A percentile compares a stretch with the other conserved stretches of the same genome.
phyloP scores from a whole-genome alignment of 108 stramenopile genomes.

The Asterionellopsis glacialis region DNA sequence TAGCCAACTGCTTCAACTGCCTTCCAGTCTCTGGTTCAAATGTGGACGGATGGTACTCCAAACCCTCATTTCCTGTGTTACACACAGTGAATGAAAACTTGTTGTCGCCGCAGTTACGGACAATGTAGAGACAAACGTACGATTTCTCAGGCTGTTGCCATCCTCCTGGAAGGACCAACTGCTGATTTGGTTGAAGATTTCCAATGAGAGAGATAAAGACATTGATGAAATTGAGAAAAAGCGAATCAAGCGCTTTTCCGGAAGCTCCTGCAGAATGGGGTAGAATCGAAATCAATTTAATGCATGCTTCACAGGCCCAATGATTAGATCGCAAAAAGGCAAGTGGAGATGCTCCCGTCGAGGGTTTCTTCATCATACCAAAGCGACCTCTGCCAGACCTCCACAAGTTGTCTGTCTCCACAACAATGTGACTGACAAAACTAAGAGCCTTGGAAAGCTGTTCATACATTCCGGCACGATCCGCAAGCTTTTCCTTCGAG shows the following conservation, averaged over 20 bases:
- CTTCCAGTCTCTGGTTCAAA: slow-evolving; percentile 78
- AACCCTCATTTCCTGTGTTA: slow-evolving; percentile 81
- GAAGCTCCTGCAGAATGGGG: slow-evolving; percentile 83
- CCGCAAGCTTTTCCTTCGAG: slow-evolving; percentile 40
- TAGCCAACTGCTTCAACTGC: slow-evolving; percentile 76
- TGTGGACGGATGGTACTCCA: slow-evolving; percentile 81
- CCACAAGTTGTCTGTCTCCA: slow-evolving; percentile 42
- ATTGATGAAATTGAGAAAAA: slow-evolving; percentile 84
- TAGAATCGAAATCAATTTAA: slow-evolving; percentile 73
- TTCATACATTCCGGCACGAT: slow-evolving; percentile 68
- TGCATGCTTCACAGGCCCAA: slow-evolving; percentile 74
- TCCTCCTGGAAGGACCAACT: slow-evolving; percentile 85
- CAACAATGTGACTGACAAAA: slow-evolving; percentile 79
- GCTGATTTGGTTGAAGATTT: slow-evolving; percentile 70
- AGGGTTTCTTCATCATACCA: slow-evolving; percentile 13
- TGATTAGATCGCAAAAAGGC: slow-evolving; percentile 66
- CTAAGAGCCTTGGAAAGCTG: slow-evolving; percentile 78
- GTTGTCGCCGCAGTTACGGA: slow-evolving; percentile 63
- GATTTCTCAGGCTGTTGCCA: slow-evolving; percentile 81
- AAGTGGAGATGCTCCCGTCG: slow-evolving; percentile 29
- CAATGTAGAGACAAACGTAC: slow-evolving; percentile 80
- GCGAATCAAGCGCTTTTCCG: slow-evolving; percentile 67
- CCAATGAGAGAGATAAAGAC: slow-evolving; percentile 79
- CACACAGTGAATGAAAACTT: slow-evolving; percentile 81
- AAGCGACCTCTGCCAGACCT: slow-evolving; percentile 34